Evolutionary conservation across 2,329 filamentous ascomycete species (phyloP).

Genomic region (Eurotiales sp.): DNA sequence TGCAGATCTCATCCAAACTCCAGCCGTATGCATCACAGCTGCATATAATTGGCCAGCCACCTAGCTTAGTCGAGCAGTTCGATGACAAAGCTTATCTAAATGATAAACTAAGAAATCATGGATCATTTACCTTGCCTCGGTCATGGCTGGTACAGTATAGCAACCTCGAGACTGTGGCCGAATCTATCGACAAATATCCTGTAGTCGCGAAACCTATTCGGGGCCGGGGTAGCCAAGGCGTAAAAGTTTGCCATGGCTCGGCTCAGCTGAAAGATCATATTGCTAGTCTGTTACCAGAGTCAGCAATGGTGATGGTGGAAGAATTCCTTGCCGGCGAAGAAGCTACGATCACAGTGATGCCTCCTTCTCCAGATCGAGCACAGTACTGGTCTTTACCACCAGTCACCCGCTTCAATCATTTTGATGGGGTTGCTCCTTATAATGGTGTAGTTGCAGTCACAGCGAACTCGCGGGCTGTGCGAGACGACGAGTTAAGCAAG

Average conservation of each 20-base stretch:
- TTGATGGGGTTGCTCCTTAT: slow-evolving; percentile 47
- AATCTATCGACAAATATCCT: slow-evolving; percentile 29
- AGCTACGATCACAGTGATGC: slow-evolving; percentile 52
- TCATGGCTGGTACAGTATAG: slow-evolving; percentile 30
- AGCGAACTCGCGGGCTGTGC: slow-evolving; percentile 43
- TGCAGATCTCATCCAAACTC: slow-evolving; percentile 41
- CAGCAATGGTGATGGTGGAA: slow-evolving; percentile 43
- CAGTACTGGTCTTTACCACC: slow-evolving; percentile 45
- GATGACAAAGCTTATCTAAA: slow-evolving; percentile 53
- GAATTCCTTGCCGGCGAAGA: slow-evolving; percentile 49
- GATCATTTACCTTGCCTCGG: slow-evolving; percentile 39
- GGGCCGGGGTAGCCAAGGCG: slow-evolving; percentile 49
- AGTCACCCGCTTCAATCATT: slow-evolving; percentile 48
- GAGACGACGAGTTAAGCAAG: slow-evolving; percentile 24
- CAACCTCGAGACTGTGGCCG: slow-evolving; percentile 13
- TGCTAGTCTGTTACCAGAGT: slow-evolving; percentile 32
- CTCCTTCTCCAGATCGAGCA: slow-evolving; percentile 31
- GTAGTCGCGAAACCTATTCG: slow-evolving; percentile 49
- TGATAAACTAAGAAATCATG: slow-evolving; percentile 34
- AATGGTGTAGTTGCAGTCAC: slow-evolving; percentile 48
- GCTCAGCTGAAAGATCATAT: slow-evolving; percentile 34
- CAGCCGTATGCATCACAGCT: slow-evolving; percentile 28
- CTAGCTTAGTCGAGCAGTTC: slow-evolving; percentile 45
- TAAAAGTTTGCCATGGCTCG: slow-evolving; percentile 42
- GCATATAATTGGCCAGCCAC: slow-evolving; percentile 46